These are phyloP conservation scores for Alternaria rosae DNA, from an alignment of 2,329 filamentous ascomycete genomes.

Conservation along the genomic window DNA sequence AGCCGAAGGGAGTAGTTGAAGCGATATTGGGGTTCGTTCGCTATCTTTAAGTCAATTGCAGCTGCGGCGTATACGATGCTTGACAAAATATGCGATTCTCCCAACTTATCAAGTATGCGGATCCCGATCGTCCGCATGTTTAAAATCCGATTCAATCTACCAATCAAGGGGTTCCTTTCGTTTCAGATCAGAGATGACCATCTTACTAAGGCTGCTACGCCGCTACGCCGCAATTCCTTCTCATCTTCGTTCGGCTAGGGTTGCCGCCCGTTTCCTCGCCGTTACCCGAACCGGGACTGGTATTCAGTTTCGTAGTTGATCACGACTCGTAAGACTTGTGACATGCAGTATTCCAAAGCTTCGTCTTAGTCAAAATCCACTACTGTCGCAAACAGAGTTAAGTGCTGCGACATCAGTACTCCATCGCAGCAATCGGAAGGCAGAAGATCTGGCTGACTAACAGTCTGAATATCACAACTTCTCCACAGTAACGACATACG, in stretches of 20 bases:
- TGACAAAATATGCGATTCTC: not conserved
- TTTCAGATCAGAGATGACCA: not conserved
- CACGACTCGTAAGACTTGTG: not conserved
- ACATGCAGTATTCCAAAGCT: not conserved
- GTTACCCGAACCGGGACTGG: not conserved
- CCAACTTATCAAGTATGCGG: not conserved
- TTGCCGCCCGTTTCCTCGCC: not conserved
- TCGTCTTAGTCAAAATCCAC: not conserved
- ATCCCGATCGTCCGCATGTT: not conserved
- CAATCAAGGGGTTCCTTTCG: not conserved
- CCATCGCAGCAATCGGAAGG: not conserved
- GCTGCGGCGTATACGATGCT: not conserved
- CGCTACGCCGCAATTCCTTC: not conserved
- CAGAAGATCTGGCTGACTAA: not conserved
- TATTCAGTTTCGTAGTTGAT: not conserved
- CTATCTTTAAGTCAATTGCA: constrained; percentile 13
- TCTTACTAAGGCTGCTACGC: constrained; percentile 1
- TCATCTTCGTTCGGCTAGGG: not conserved
- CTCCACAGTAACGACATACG: not conserved
- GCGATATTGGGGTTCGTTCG: constrained; percentile 57
- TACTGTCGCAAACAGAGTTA: not conserved
- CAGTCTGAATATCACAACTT: not conserved
- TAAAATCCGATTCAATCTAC: not conserved
- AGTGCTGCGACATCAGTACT: not conserved
- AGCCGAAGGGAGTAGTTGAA: constrained; percentile 62